A percentile compares a stretch with the other conserved stretches of the same genome.
phyloP scores from a whole-genome alignment of 2,329 filamentous ascomycete genomes.

The Purpureocillium takamizusanense region DNA sequence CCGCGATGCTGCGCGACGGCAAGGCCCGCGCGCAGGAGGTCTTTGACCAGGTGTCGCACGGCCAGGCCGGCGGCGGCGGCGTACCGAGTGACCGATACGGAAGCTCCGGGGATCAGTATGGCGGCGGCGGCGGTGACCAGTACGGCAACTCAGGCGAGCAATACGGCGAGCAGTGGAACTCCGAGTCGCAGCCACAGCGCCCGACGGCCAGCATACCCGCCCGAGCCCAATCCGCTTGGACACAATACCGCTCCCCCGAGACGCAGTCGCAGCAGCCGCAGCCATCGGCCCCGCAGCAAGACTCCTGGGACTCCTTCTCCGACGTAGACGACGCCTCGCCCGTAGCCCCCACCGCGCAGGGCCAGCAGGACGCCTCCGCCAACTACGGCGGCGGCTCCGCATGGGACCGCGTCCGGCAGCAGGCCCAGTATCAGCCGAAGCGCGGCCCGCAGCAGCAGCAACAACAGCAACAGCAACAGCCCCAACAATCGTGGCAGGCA shows the following conservation, averaged over 20 bases:
- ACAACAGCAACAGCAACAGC: constrained; percentile 9
- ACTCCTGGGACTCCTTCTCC: constrained; percentile 15
- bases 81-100: too few species aligned
- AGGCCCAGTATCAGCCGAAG: constrained; percentile 16
- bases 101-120: too few species aligned
- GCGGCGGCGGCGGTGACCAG: neutral
- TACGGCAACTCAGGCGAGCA: constrained; percentile 1
- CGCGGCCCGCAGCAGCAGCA: constrained; percentile 12
- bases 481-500: constrained; percentile 9
- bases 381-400: constrained; percentile 21
- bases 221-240: constrained; percentile 8
- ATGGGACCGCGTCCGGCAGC: constrained; percentile 36
- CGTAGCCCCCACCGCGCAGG: constrained; percentile 21
- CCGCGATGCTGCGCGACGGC: constrained; percentile 11
- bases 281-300: constrained; percentile 3
- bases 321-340: constrained; percentile 35
- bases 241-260: constrained; percentile 1
- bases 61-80: neutral
- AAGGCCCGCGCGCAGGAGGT: constrained; percentile 8
- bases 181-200: constrained; percentile 7
- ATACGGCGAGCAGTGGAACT: constrained; percentile 8
- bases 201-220: constrained; percentile 1
- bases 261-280: constrained; percentile 6
- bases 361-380: constrained; percentile 8
- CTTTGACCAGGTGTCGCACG: constrained; percentile 8